Conservation (phyloP, 192 early-diverging fungal genomes). For the Phycomyces blakesleeanus region DNA sequence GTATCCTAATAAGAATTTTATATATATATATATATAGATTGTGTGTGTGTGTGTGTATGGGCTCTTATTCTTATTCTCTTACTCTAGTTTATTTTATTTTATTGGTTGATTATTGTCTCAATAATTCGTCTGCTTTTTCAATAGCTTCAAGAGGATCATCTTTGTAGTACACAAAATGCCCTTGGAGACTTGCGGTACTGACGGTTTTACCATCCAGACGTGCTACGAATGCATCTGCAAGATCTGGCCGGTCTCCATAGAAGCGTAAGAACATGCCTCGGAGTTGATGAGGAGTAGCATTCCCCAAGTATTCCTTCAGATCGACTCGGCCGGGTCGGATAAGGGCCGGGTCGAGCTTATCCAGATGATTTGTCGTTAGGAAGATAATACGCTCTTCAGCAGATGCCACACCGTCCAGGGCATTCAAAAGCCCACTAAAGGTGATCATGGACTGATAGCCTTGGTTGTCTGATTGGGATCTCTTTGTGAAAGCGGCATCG, state of each 20-base stretch:
- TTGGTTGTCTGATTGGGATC: constrained; percentile 64
- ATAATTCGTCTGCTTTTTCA: constrained; percentile 30
- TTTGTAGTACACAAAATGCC: constrained; percentile 91
- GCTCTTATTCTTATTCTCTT: too few relatives aligned
- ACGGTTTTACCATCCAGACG: constrained; percentile 48
- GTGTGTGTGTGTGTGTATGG: too few relatives aligned
- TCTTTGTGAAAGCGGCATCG: constrained; percentile 80
- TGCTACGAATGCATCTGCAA: constrained; percentile 73
- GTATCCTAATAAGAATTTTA: too few relatives aligned
- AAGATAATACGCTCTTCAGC: constrained; percentile 86
- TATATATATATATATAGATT: too few relatives aligned
- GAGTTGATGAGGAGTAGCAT: constrained; percentile 67
- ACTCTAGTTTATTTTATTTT: not conserved
- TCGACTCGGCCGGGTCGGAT: constrained; percentile 82
- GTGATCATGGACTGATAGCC: constrained; percentile 80
- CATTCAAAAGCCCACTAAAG: constrained; percentile 84
- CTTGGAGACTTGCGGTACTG: constrained; percentile 89
- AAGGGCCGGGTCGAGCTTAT: constrained; percentile 72
- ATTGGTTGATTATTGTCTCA: constrained; percentile 15
- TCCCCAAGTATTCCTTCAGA: constrained; percentile 68
- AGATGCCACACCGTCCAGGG: constrained; percentile 83
- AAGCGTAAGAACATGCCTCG: constrained; percentile 76
- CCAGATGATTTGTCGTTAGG: constrained; percentile 88
- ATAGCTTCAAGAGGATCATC: constrained; percentile 71
- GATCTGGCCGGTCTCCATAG: constrained; percentile 50